These are phyloP conservation scores for Bjerkandera adusta DNA, from an alignment of 1,284 basidiomycete species.

Conservation along the genomic window DNA sequence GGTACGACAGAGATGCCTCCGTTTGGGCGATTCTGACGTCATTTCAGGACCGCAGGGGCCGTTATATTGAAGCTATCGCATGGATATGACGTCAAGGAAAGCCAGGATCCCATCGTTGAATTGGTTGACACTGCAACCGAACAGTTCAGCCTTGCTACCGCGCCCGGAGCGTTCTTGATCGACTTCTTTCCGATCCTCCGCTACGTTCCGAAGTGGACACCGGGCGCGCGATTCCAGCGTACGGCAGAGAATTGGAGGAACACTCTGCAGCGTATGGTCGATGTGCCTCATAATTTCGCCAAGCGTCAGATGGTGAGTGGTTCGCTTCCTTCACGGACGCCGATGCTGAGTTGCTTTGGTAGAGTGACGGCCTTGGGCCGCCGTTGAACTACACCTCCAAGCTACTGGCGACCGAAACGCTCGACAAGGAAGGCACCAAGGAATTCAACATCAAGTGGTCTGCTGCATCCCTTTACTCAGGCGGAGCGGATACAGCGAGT, in stretches of 20 bases:
- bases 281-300: constrained; percentile 7
- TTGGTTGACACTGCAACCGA: constrained; percentile 2
- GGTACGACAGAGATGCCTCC: constrained; percentile 24
- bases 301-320: constrained; percentile 10
- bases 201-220: constrained; percentile 19
- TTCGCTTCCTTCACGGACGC: background rate
- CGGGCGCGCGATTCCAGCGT: constrained; percentile 38
- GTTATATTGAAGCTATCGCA: constrained; percentile 9
- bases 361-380: constrained; percentile 20
- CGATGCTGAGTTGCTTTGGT: background rate
- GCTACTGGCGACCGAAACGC: constrained; percentile 15
- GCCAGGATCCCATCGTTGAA: constrained; percentile 1
- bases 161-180: constrained; percentile 10
- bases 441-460: constrained; percentile 25
- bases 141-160: background rate
- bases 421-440: constrained; percentile 11
- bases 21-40: too few species aligned
- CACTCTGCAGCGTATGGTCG: constrained; percentile 6
- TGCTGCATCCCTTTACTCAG: constrained; percentile 15
- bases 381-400: constrained; percentile 22
- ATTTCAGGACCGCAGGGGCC: background rate
- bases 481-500: background rate
- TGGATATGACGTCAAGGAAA: constrained; percentile 7
- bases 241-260: constrained; percentile 36
- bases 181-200: constrained; percentile 11